Percentiles rank a stretch among this genome's conserved stretches.
Conservation (phyloP, 139 green algal genomes). For the Yamagishiella unicocca region DNA sequence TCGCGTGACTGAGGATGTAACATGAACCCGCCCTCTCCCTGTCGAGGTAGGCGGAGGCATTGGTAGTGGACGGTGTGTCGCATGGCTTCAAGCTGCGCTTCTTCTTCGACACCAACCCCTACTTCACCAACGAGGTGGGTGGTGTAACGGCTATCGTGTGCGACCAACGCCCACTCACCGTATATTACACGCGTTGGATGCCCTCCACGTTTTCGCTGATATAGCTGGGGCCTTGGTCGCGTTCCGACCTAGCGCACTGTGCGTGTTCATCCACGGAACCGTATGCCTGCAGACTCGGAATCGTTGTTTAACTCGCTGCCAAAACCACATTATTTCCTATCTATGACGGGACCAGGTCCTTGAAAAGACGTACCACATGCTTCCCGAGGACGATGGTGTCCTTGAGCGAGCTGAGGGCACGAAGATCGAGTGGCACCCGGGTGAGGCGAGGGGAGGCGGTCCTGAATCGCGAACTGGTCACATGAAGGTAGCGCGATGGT, state of each 20-base stretch:
- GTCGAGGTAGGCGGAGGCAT: constrained; percentile 39
- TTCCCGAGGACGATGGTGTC: constrained; percentile 86
- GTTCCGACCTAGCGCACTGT: no score
- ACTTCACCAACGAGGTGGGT: constrained; percentile 84
- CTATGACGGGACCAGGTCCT: constrained; percentile 63
- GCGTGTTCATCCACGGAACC: no score
- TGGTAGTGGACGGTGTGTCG: constrained; percentile 46
- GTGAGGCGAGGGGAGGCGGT: constrained; percentile 45
- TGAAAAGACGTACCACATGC: constrained; percentile 92
- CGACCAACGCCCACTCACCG: no score
- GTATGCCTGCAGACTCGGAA: no score
- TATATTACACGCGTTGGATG: background rate
- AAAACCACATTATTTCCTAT: background rate
- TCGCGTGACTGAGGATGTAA: no score
- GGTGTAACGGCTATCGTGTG: background rate
- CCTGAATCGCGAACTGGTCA: background rate
- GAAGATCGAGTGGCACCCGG: constrained; percentile 90
- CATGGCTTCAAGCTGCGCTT: constrained; percentile 65
- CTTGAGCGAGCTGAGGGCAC: constrained; percentile 86
- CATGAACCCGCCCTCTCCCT: no score
- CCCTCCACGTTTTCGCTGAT: no score
- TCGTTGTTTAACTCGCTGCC: no score
- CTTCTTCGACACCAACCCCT: constrained; percentile 83
- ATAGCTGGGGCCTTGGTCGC: no score
- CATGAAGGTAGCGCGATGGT: no score